Percentiles rank a stretch among this genome's conserved stretches.
These are phyloP conservation scores for Penicillium fimorum DNA, from an alignment of 495 filamentous ascomycete species.

Conservation along the genomic window DNA sequence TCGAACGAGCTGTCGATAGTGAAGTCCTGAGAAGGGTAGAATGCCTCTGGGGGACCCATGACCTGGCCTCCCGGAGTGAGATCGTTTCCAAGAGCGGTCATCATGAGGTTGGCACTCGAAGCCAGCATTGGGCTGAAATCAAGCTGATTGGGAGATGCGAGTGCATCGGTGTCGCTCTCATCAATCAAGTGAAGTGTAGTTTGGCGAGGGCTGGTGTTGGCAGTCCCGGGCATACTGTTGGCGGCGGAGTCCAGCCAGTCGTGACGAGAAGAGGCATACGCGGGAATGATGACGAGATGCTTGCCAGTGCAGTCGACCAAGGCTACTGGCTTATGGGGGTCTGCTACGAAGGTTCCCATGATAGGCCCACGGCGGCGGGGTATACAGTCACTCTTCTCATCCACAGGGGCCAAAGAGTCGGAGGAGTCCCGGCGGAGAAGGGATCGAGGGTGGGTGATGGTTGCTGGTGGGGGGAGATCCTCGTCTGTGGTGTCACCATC, in stretches of 20 bases:
- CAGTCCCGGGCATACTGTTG: conserved; percentile 51
- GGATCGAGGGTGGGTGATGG: conserved; percentile 54
- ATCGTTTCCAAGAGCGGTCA: conserved; percentile 61
- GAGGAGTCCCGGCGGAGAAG: conserved; percentile 55
- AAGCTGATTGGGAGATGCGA: conserved; percentile 45
- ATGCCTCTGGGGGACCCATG: conserved; percentile 72
- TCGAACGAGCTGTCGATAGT: conserved; percentile 53
- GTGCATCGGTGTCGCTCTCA: conserved; percentile 51
- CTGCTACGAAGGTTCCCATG: conserved; percentile 52
- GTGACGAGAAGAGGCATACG: conserved; percentile 48
- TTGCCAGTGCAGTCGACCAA: conserved; percentile 68
- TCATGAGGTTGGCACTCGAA: conserved; percentile 72
- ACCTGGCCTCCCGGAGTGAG: conserved; percentile 63
- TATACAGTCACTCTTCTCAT: conserved; percentile 53
- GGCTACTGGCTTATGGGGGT: conserved; percentile 68
- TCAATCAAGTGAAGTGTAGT: conserved; percentile 49
- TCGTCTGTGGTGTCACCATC: conserved; percentile 83
- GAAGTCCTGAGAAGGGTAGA: conserved; percentile 66
- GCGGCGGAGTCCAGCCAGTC: conserved; percentile 49
- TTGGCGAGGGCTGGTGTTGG: conserved; percentile 53
- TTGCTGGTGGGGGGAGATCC: conserved; percentile 60
- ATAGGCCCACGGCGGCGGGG: conserved; percentile 55
- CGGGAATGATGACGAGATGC: conserved; percentile 66
- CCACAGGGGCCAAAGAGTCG: conserved; percentile 45
- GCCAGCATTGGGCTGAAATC: conserved; percentile 61